Percentiles rank a stretch among this genome's conserved stretches.
phyloP scores from a whole-genome alignment of 257 asterid species.

The Nicotiana tabacum region DNA sequence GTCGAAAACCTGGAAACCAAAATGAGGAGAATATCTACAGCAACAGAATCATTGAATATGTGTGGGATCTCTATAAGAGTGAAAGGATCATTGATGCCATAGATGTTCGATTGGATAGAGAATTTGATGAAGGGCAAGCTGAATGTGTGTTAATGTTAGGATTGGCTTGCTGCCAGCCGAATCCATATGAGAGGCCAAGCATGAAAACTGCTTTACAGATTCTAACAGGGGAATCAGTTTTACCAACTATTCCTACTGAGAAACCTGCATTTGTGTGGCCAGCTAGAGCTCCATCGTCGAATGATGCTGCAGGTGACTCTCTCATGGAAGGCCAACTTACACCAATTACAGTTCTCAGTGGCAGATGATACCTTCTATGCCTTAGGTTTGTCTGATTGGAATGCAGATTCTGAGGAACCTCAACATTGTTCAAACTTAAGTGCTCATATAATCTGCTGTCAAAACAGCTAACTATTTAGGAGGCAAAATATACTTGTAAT shows the following conservation, averaged over 20 bases:
- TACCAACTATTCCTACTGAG: slow-evolving; percentile 9
- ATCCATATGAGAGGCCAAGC: slow-evolving; percentile 17
- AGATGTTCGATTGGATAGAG: slow-evolving; percentile 3
- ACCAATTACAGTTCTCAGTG: slow-evolving; percentile 10
- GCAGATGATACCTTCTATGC: neutral
- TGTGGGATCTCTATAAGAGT: slow-evolving; percentile 10
- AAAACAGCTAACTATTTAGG: neutral
- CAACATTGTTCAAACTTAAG: neutral
- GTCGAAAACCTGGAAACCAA: slow-evolving; percentile 11
- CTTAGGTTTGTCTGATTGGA: too few species aligned
- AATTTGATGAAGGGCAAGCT: slow-evolving; percentile 12
- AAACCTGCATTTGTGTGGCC: slow-evolving; percentile 21
- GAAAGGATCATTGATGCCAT: slow-evolving; percentile 11
- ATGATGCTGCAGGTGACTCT: neutral
- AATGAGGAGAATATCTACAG: neutral
- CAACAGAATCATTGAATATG: neutral
- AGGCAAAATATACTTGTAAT: neutral
- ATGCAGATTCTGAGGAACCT: neutral
- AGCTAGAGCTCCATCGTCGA: slow-evolving; percentile 7
- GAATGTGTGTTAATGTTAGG: slow-evolving; percentile 13
- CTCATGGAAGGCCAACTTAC: slow-evolving; percentile 8
- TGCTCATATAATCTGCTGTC: neutral
- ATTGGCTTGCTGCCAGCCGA: slow-evolving; percentile 20
- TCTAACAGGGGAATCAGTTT: slow-evolving; percentile 7
- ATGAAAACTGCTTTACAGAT: slow-evolving; percentile 15